These are phyloP conservation scores for Balansia obtecta DNA, from an alignment of 2,329 filamentous ascomycete species.

Conservation along the genomic window DNA sequence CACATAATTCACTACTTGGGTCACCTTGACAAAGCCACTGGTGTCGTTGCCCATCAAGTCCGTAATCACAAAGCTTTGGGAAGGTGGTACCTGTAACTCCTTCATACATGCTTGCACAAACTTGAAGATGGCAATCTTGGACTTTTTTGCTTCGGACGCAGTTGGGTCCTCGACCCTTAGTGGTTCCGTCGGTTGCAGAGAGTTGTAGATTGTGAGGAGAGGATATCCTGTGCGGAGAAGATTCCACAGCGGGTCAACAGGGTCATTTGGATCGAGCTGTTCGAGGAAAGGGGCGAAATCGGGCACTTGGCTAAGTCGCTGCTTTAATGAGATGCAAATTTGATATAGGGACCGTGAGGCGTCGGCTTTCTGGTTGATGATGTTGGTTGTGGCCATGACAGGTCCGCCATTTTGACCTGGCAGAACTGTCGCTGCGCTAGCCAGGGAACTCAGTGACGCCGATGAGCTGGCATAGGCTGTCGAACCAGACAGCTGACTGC, in stretches of 20 bases:
- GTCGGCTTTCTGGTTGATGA: conserved; percentile 94
- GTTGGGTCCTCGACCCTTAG: conserved; percentile 54
- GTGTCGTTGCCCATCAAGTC: conserved; percentile 92
- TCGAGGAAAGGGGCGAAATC: conserved; percentile 66
- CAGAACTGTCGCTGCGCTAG: conserved; percentile 29
- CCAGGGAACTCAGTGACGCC: conserved; percentile 37
- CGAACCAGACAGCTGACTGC: conserved; percentile 51
- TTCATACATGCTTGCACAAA: conserved; percentile 83
- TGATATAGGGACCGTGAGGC: conserved; percentile 88
- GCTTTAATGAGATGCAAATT: conserved; percentile 77
- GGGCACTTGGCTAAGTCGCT: conserved; percentile 70
- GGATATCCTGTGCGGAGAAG: conserved; percentile 75
- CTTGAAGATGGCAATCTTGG: conserved; percentile 82
- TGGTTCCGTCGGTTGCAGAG: conserved; percentile 56
- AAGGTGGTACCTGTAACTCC: conserved; percentile 64
- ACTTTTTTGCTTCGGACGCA: conserved; percentile 56
- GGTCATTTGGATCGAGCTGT: conserved; percentile 58
- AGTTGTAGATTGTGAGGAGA: conserved; percentile 80
- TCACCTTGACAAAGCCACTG: conserved; percentile 94
- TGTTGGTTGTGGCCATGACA: conserved; percentile 73
- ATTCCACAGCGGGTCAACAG: conserved; percentile 84
- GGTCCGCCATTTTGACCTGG: conserved; percentile 39
- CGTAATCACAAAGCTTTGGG: conserved; percentile 82
- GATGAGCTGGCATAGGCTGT: conserved; percentile 42
- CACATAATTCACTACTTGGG: conserved; percentile 82